Evolutionary conservation across 768 basidiomycete genomes (phyloP).

Genomic region (Kwoniella sp.): DNA sequence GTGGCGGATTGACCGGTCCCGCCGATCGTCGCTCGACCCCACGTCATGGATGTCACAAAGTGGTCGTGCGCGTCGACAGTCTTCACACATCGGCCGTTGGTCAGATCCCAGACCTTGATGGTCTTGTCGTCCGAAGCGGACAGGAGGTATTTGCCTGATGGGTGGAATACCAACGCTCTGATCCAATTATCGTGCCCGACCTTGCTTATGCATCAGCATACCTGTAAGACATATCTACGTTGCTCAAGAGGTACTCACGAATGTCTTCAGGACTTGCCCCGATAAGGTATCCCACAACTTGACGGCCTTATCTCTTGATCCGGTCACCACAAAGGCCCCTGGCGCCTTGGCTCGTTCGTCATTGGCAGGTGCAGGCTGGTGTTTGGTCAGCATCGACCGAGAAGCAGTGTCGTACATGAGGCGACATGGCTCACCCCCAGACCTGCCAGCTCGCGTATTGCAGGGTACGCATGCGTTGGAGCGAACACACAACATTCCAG

Average conservation of each 20-base stretch:
- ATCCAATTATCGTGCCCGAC: constrained; percentile 77
- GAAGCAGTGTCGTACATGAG: too few species aligned
- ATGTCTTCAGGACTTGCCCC: constrained; percentile 72
- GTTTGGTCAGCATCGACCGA: too few species aligned
- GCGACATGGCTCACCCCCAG: constrained; percentile 56
- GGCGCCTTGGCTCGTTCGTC: constrained; percentile 51
- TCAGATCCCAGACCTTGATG: constrained; percentile 82
- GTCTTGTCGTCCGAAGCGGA: constrained; percentile 90
- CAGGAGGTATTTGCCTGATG: constrained; percentile 80
- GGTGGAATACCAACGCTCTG: constrained; percentile 81
- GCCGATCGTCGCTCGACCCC: constrained; percentile 59
- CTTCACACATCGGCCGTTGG: constrained; percentile 77
- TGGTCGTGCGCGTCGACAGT: constrained; percentile 81
- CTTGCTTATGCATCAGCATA: constrained; percentile 13
- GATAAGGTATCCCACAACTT: constrained; percentile 82
- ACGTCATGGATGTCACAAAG: constrained; percentile 74
- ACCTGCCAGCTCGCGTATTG: constrained; percentile 72
- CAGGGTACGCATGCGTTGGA: constrained; percentile 66
- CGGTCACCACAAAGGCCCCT: constrained; percentile 67
- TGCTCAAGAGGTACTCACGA: constrained; percentile 54
- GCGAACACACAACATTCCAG: constrained; percentile 79
- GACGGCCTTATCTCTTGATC: constrained; percentile 85
- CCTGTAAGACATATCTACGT: constrained; percentile 50
- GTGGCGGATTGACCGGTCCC: constrained; percentile 29
- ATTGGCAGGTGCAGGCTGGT: constrained; percentile 55